A percentile compares a stretch with the other conserved stretches of the same genome.
phyloP scores from a whole-genome alignment of 192 early-diverging fungal species.

The Coemansia sp. region DNA sequence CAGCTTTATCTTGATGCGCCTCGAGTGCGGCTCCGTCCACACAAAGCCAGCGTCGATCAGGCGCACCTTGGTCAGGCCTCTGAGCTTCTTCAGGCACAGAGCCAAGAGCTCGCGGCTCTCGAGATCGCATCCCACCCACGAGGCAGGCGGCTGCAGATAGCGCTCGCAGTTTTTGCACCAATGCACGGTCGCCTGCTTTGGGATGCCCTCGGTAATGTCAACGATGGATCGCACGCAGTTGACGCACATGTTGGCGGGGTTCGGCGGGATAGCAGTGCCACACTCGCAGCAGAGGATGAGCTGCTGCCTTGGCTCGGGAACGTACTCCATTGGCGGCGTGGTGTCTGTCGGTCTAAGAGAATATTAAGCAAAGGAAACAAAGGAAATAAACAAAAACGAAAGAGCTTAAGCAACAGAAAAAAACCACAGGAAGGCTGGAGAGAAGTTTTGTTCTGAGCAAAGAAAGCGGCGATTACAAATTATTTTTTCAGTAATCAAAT shows the following conservation, averaged over 20 bases:
- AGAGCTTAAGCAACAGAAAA: not conserved
- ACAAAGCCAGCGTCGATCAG: conserved; percentile 97
- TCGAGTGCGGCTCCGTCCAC: conserved; percentile 96
- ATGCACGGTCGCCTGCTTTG: conserved; percentile 94
- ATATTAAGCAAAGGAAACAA: not conserved
- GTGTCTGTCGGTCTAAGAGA: not conserved
- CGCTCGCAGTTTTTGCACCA: conserved; percentile 98
- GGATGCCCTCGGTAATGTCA: conserved; percentile 98
- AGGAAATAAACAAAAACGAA: not conserved
- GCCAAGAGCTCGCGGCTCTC: conserved; percentile 92
- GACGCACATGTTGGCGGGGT: conserved; percentile 98
- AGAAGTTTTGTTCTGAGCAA: not conserved
- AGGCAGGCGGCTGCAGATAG: conserved; percentile 91
- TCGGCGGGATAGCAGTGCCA: conserved; percentile 92
- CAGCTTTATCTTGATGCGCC: conserved; percentile 95
- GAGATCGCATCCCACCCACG: conserved; percentile 87
- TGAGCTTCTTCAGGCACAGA: conserved; percentile 91
- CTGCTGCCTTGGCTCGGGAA: conserved; percentile 55
- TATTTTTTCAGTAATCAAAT: not conserved
- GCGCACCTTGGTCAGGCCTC: conserved; percentile 89
- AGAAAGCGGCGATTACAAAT: not conserved
- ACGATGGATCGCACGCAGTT: conserved; percentile 97
- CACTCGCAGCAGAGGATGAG: conserved; percentile 88
- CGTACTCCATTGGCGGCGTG: conserved; percentile 46
- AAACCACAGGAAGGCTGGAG: not conserved